These are phyloP conservation scores for Saccharomyces hybrid DNA, from an alignment of 1,139 yeast species.

Conservation along the genomic window DNA sequence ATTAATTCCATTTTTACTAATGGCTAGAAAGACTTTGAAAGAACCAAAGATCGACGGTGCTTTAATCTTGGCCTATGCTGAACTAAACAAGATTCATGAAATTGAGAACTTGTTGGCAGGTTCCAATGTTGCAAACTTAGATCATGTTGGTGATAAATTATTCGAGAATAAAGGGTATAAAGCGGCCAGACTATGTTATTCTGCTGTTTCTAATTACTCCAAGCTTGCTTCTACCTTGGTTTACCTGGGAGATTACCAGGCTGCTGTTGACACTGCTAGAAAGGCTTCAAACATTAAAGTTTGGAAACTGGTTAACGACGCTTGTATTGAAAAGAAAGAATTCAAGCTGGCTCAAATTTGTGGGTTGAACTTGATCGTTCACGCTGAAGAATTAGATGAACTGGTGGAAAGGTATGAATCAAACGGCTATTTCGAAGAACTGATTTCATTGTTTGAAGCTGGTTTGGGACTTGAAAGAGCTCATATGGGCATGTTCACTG, in stretches of 20 bases:
- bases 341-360: constrained; percentile 97
- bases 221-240: constrained; percentile 94
- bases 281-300: constrained; percentile 90
- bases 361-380: constrained; percentile 93
- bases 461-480: constrained; percentile 97
- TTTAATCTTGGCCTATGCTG: constrained; percentile 78
- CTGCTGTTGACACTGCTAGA: constrained; percentile 98
- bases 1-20: constrained; percentile 72
- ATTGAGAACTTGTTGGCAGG: constrained; percentile 79
- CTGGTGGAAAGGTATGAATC: constrained; percentile 80
- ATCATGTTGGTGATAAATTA: constrained; percentile 84
- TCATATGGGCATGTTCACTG: constrained; percentile 99
- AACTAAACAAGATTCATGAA: constrained; percentile 65
- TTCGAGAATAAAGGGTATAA: constrained; percentile 77
- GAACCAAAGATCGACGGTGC: constrained; percentile 94
- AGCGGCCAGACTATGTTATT: constrained; percentile 84
- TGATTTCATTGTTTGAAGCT: constrained; percentile 86
- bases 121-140: constrained; percentile 89
- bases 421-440: constrained; percentile 86
- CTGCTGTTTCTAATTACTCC: constrained; percentile 87
- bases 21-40: constrained; percentile 91
- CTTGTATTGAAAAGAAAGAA: constrained; percentile 92
- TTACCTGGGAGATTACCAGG: constrained; percentile 83
- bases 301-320: constrained; percentile 96
- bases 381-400: constrained; percentile 94